These are phyloP conservation scores for Cokeromyces recurvatus DNA, from an alignment of 371 early-diverging fungal species.

Conservation along the genomic window DNA sequence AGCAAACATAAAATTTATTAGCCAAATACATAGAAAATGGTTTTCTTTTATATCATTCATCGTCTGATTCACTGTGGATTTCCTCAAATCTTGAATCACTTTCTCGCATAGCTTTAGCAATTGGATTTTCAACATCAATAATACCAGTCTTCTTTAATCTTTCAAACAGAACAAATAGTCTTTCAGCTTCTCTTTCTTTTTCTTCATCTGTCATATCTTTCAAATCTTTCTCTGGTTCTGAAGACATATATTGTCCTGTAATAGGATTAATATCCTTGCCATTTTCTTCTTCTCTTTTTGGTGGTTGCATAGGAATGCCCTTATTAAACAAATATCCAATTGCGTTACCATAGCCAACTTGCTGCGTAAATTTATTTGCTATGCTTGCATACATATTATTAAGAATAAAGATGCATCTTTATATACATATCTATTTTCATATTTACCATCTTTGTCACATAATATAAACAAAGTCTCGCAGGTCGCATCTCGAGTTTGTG, in stretches of 20 bases:
- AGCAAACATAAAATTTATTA: too few relatives aligned
- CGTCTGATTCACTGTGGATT: constrained; percentile 15
- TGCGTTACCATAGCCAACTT: constrained; percentile 91
- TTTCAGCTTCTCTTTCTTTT: constrained; percentile 91
- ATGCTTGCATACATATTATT: too few relatives aligned
- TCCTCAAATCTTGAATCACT: constrained; percentile 29
- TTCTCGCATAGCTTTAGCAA: constrained; percentile 51
- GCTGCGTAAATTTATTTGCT: constrained; percentile 68
- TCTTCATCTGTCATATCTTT: constrained; percentile 93
- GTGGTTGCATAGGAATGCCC: constrained; percentile 50
- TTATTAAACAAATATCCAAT: constrained; percentile 81
- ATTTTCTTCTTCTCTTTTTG: constrained; percentile 3
- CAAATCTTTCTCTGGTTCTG: constrained; percentile 48
- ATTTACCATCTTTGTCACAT: constrained; percentile 76
- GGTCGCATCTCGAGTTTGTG: constrained; percentile 60
- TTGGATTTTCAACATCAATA: constrained; percentile 67
- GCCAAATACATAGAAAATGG: too few relatives aligned
- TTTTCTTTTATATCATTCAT: constrained; percentile 3
- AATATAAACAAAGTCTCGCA: constrained; percentile 72
- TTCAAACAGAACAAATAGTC: constrained; percentile 89
- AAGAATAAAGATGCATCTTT: too few relatives aligned
- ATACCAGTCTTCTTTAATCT: constrained; percentile 88
- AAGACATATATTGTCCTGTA: constrained; percentile 64
- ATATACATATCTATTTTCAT: too few relatives aligned
- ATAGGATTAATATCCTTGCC: constrained; percentile 70